Evolutionary conservation across 2,329 filamentous ascomycete genomes (phyloP).

Genomic region (Botrytis byssoidea): DNA sequence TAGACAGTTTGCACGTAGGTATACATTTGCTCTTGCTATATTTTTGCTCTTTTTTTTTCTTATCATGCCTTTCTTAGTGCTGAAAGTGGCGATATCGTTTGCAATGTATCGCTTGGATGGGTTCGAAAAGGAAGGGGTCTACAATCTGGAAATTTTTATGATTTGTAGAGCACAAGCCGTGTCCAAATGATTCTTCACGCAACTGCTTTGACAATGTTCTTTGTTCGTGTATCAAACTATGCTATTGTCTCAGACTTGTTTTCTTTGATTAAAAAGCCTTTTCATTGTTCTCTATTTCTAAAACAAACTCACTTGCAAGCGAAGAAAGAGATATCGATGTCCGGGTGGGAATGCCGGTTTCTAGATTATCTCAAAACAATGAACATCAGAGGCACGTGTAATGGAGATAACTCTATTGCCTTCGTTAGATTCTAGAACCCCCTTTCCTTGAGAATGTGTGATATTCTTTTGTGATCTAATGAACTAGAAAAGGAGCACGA

Average conservation of each 20-base stretch:
- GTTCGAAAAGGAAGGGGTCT: not conserved
- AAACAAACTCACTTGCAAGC: not conserved
- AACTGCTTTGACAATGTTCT: conserved; percentile 4
- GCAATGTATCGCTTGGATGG: not conserved
- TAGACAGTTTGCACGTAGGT: conserved; percentile 12
- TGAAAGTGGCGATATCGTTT: not conserved
- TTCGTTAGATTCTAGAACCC: conserved; percentile 7
- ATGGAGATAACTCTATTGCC: not conserved
- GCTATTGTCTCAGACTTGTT: conserved; percentile 8
- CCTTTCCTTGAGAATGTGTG: not conserved
- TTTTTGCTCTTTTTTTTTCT: not conserved
- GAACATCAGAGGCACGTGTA: not conserved
- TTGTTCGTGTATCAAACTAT: conserved; percentile 5
- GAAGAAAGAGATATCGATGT: not conserved
- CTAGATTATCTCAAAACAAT: not conserved
- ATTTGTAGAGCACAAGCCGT: not conserved
- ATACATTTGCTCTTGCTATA: not conserved
- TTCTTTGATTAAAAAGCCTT: not conserved
- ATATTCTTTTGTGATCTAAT: conserved; percentile 1
- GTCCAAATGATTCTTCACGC: not conserved
- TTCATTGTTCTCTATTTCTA: not conserved
- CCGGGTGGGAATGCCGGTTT: conserved; percentile 1
- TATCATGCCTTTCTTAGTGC: not conserved
- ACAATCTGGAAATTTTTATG: not conserved
- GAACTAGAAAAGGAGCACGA: not conserved